Evolutionary conservation across 371 early-diverging fungal species (phyloP).

Genomic region (Mucor circinelloides): DNA sequence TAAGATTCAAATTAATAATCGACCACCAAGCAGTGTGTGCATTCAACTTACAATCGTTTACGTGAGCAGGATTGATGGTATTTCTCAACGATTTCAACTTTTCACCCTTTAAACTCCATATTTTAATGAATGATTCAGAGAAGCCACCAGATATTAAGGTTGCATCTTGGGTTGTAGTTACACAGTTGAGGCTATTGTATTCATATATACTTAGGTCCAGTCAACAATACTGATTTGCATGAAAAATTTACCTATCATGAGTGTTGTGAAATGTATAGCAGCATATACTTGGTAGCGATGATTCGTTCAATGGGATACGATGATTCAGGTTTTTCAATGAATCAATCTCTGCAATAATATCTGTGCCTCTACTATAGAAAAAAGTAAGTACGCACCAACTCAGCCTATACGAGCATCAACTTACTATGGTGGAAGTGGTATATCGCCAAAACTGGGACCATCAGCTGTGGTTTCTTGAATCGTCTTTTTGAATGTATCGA

Average conservation of each 20-base stretch:
- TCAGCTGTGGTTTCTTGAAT: slow-evolving; percentile 41
- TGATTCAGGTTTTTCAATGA: slow-evolving; percentile 80
- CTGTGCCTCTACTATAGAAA: slow-evolving; percentile 59
- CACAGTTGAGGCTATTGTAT: slow-evolving; percentile 61
- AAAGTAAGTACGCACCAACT: neutral
- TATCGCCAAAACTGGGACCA: slow-evolving; percentile 46
- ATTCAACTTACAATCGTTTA: slow-evolving; percentile 47
- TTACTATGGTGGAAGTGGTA: slow-evolving; percentile 77
- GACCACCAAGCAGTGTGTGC: neutral
- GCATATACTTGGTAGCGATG: slow-evolving; percentile 89
- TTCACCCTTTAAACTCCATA: slow-evolving; percentile 81
- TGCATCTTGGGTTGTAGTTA: slow-evolving; percentile 72
- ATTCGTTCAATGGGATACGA: slow-evolving; percentile 69
- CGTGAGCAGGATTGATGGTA: slow-evolving; percentile 59
- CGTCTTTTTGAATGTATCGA: slow-evolving; percentile 50
- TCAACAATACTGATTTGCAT: neutral
- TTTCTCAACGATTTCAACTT: slow-evolving; percentile 63
- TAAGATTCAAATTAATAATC: too few species aligned
- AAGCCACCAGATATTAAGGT: slow-evolving; percentile 81
- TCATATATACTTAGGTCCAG: neutral
- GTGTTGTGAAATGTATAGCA: slow-evolving; percentile 98
- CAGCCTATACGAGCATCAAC: slow-evolving; percentile 4
- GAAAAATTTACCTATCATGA: slow-evolving; percentile 62
- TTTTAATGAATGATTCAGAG: slow-evolving; percentile 81
- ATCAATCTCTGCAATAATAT: slow-evolving; percentile 71